These are phyloP conservation scores for Saccharata proteae DNA, from an alignment of 2,329 filamentous ascomycete genomes.

Conservation along the genomic window DNA sequence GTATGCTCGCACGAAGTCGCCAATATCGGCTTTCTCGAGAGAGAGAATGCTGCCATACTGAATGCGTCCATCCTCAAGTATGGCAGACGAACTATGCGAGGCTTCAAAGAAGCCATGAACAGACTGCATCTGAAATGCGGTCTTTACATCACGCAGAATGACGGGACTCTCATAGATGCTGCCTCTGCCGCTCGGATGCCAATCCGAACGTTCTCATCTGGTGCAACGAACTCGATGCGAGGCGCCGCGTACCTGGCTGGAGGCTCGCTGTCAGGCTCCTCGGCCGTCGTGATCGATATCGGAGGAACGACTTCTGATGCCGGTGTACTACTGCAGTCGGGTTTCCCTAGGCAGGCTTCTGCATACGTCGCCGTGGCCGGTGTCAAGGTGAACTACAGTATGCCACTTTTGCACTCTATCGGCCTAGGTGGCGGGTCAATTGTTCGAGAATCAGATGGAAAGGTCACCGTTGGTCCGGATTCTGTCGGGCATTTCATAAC, in stretches of 20 bases:
- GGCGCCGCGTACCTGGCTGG: slow-evolving; percentile 33
- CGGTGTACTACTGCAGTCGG: slow-evolving; percentile 47
- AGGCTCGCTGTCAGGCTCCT: slow-evolving; percentile 9
- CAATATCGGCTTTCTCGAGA: slow-evolving; percentile 37
- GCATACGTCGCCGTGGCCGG: slow-evolving; percentile 51
- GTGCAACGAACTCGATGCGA: slow-evolving; percentile 42
- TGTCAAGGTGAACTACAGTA: slow-evolving; percentile 43
- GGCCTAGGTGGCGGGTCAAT: slow-evolving; percentile 49
- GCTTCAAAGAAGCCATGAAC: slow-evolving; percentile 35
- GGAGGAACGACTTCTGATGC: slow-evolving; percentile 57
- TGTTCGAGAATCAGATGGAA: slow-evolving; percentile 28
- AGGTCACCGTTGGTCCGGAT: slow-evolving; percentile 44
- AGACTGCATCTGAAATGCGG: slow-evolving; percentile 34
- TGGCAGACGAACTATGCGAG: slow-evolving; percentile 33
- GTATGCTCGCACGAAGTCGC: slow-evolving; percentile 41
- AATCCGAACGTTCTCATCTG: slow-evolving; percentile 40
- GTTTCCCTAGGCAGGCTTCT: slow-evolving; percentile 51
- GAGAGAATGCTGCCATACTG: slow-evolving; percentile 40
- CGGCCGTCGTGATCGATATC: slow-evolving; percentile 45
- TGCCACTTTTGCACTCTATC: slow-evolving; percentile 24
- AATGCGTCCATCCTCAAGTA: slow-evolving; percentile 38
- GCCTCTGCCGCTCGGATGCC: slow-evolving; percentile 35
- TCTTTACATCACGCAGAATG: slow-evolving; percentile 41
- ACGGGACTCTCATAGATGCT: slow-evolving; percentile 38
- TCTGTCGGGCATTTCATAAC: slow-evolving; percentile 48